Evolutionary conservation across 192 early-diverging fungal genomes (phyloP).

Genomic region (Spinellus fusiger): DNA sequence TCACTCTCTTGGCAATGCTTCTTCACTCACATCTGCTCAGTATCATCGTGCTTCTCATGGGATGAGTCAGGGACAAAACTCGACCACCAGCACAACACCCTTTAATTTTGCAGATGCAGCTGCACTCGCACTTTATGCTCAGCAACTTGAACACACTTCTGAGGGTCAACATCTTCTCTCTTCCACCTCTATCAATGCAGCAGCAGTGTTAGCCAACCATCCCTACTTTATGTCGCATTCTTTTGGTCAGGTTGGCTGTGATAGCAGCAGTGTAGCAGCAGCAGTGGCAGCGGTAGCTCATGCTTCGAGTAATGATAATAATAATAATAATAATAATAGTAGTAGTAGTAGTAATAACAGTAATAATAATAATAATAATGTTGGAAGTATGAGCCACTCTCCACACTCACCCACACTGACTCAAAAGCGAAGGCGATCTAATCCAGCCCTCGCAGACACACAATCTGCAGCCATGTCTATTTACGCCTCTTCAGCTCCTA

Average conservation of each 20-base stretch:
- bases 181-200: not conserved
- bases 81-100: too few relatives aligned
- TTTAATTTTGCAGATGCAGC: conserved; percentile 11
- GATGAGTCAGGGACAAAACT: too few relatives aligned
- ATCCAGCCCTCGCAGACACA: conserved; percentile 20
- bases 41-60: not conserved
- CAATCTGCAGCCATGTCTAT: conserved; percentile 23
- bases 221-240: conserved; percentile 18
- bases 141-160: conserved; percentile 7
- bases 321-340: not conserved
- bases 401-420: not conserved
- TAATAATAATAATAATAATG: not conserved
- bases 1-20: not conserved
- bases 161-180: not conserved
- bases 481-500: conserved; percentile 28
- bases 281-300: not conserved
- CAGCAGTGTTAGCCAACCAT: conserved; percentile 1
- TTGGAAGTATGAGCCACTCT: not conserved
- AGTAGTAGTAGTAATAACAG: not conserved
- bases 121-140: conserved; percentile 9
- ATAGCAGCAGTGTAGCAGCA: not conserved
- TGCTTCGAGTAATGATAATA: not conserved
- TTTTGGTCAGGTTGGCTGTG: conserved; percentile 6
- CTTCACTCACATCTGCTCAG: not conserved
- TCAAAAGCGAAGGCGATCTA: conserved; percentile 14